phyloP scores from a whole-genome alignment of 106 monocot species.

The Vanilla planifolia region DNA sequence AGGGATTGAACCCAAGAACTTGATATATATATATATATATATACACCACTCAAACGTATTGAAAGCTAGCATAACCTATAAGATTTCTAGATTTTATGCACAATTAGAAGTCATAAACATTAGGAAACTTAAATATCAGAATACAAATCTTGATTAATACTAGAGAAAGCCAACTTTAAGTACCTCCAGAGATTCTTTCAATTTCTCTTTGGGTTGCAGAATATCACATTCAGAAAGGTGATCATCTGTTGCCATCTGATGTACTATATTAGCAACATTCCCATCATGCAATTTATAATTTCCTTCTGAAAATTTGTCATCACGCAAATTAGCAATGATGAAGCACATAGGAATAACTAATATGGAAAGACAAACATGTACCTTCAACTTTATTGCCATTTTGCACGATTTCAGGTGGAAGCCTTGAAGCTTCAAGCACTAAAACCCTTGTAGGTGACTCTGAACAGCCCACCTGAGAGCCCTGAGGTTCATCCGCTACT shows the following conservation, averaged over 20 bases:
- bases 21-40: no score
- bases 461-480: conserved; percentile 1
- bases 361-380: neutral
- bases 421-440: conserved; percentile 9
- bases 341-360: neutral
- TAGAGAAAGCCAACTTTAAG: conserved; percentile 3
- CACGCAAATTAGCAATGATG: neutral
- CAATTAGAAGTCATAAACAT: neutral
- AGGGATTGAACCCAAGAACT: no score
- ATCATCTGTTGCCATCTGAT: conserved; percentile 3
- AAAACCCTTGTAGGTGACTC: conserved; percentile 3
- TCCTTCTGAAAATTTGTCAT: conserved; percentile 8
- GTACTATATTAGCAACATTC: neutral
- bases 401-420: conserved; percentile 4
- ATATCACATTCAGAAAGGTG: neutral
- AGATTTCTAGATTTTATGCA: conserved; percentile 14
- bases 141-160: neutral
- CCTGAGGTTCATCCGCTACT: conserved; percentile 6
- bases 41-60: no score
- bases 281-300: conserved; percentile 13
- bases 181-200: neutral
- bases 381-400: conserved; percentile 9
- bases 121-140: neutral
- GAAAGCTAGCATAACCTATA: neutral
- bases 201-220: conserved; percentile 2